Evolutionary conservation across 768 basidiomycete species (phyloP).

Genomic region (Tylopilus felleus): DNA sequence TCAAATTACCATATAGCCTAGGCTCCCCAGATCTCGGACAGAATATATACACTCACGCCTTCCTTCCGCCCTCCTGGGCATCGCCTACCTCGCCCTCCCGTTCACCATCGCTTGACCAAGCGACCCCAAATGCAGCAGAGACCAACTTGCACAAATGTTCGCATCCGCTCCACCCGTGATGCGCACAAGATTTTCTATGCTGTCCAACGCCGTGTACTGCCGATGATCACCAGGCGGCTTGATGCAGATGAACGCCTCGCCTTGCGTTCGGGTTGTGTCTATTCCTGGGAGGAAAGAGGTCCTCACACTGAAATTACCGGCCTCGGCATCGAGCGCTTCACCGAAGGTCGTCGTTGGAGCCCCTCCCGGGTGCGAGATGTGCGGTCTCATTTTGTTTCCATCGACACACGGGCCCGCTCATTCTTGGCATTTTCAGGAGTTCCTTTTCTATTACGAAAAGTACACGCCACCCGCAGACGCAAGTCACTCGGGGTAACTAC

Average conservation of each 20-base stretch:
- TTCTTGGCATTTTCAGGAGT: constrained; percentile 51
- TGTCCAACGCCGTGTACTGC: constrained; percentile 56
- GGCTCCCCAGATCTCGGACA: constrained; percentile 29
- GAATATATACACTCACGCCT: constrained; percentile 31
- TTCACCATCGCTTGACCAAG: constrained; percentile 11
- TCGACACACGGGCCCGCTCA: constrained; percentile 8
- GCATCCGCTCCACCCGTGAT: constrained; percentile 74
- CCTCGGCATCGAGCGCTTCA: constrained; percentile 80
- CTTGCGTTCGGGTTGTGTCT: constrained; percentile 43
- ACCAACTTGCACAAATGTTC: constrained; percentile 68
- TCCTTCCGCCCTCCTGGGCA: constrained; percentile 12
- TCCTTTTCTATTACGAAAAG: constrained; percentile 82
- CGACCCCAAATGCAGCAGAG: constrained; percentile 48
- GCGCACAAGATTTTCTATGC: constrained; percentile 81
- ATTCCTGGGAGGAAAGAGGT: constrained; percentile 72
- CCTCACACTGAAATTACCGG: constrained; percentile 74
- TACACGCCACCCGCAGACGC: constrained; percentile 49
- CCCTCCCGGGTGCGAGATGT: constrained; percentile 82
- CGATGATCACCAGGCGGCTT: constrained; percentile 72
- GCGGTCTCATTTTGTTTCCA: constrained; percentile 25
- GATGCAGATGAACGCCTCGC: constrained; percentile 73
- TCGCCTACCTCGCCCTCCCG: constrained; percentile 4
- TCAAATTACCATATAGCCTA: constrained; percentile 28
- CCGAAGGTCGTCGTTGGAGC: constrained; percentile 80
- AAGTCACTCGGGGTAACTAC: constrained; percentile 40